phyloP scores from a whole-genome alignment of 2,329 filamentous ascomycete species.

The Cadophora sp. region DNA sequence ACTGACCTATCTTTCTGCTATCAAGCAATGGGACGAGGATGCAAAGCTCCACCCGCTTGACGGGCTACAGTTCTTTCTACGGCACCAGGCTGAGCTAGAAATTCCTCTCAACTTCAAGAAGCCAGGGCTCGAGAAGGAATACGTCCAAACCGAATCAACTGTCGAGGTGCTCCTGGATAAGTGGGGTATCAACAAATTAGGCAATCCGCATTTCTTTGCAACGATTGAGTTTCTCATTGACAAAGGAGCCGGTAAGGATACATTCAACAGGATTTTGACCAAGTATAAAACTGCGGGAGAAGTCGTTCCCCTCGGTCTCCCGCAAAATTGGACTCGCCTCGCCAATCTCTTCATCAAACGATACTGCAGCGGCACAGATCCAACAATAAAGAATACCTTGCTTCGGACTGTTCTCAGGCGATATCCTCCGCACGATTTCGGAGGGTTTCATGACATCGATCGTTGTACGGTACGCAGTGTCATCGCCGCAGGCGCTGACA shows the following conservation, averaged over 20 bases:
- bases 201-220: neutral
- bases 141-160: neutral
- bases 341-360: neutral
- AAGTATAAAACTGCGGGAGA: neutral
- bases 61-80: neutral
- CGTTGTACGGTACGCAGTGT: neutral
- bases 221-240: slow-evolving; percentile 5
- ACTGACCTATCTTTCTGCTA: neutral
- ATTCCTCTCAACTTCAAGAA: neutral
- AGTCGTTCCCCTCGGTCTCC: neutral
- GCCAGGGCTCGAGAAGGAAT: neutral
- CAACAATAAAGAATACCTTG: neutral
- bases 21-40: neutral
- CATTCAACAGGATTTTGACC: neutral
- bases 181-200: neutral
- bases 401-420: neutral
- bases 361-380: neutral
- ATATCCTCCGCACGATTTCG: neutral
- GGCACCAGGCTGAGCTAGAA: neutral
- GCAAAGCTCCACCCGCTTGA: neutral
- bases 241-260: neutral
- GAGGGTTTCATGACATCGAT: neutral
- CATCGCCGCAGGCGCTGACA: neutral
- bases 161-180: slow-evolving; percentile 4
- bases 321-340: neutral